Percentiles rank a stretch among this genome's conserved stretches.
Evolutionary conservation across 169 alveolate genomes (phyloP).

Genomic region (Eimeria tenella): DNA sequence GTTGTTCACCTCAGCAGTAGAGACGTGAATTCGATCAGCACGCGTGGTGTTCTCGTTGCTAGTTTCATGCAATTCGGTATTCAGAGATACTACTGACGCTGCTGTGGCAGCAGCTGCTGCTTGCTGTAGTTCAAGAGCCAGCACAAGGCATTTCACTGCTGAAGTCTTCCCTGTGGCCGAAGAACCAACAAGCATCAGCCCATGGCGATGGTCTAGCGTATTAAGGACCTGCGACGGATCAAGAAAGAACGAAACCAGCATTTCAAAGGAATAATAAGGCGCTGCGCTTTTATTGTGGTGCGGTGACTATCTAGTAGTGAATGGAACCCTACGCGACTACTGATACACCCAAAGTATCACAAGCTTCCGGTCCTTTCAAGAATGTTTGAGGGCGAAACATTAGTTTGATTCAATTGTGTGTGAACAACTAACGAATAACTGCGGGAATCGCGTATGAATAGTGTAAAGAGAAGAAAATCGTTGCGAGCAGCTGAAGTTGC

Average conservation of each 20-base stretch:
- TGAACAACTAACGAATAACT: too few species aligned
- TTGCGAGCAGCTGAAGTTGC: neutral
- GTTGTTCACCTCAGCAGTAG: neutral
- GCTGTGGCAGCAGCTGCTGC: conserved; percentile 27
- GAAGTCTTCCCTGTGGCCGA: conserved; percentile 92
- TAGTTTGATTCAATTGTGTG: too few species aligned
- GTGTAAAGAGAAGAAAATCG: neutral
- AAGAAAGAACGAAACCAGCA: neutral
- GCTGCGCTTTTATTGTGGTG: neutral
- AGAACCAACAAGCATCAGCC: conserved; percentile 94
- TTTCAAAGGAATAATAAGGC: neutral
- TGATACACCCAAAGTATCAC: too few species aligned
- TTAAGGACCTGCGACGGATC: conserved; percentile 88
- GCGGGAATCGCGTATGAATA: neutral
- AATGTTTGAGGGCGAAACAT: too few species aligned
- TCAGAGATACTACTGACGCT: neutral
- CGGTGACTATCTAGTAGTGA: neutral
- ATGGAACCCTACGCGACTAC: neutral
- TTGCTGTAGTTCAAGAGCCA: conserved; percentile 80
- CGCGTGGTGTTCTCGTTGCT: conserved; percentile 92
- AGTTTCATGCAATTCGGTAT: neutral
- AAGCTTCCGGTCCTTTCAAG: too few species aligned
- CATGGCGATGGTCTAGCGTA: conserved; percentile 95
- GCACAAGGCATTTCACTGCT: conserved; percentile 86
- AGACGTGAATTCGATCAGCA: conserved; percentile 28